Evolutionary conservation across 805 yeast genomes (phyloP), one percentile per base, ranked within the genome.

Genomic region (Metschnikowia hibisci): DNA sequence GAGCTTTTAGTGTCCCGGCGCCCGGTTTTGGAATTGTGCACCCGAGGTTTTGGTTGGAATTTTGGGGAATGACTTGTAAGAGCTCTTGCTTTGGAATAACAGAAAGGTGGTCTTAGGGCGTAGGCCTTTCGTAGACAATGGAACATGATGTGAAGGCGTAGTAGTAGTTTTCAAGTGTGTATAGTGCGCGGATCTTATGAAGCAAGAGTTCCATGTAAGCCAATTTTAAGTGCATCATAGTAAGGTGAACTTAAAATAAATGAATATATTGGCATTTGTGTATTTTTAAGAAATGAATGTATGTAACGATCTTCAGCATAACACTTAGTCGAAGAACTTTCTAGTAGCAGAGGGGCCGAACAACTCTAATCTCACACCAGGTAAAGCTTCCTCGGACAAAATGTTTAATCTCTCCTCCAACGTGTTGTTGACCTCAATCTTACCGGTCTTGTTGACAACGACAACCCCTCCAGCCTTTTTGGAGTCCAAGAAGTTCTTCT

Each of bases 321-420:
- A 31, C 35, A 27, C 41, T 33, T 77, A 90, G 61, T 89, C 95
- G 61, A 88, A 88, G 77, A 87, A 91, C 74, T 87, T 87, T 78
- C 98, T 87, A 43, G 91, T 69, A 44, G 77, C 66, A 13, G 96
- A 84, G 44, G 86, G 81, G 49, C 96, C 96, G 61, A 89, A 93
- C 61, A 91, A 71, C 60, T 90, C 95, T 50, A 86, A 74, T 71
- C 98, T 83, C 51, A 93, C 81, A 43, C 90, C 95, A 38, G 99
- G 99, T 54, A 93, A 78, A 6, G 96, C 85, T 58, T 81, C 87
- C 62, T 86, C 85, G 30, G 85, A 77, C 57, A 93, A 76, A 49
- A 93, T 69, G 57, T 82, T 78, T 60, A 93, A 80, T 71, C 99
- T 87, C 74, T 90, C 97, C 59, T 89, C 96, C 58, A 93, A 77